Base-by-base conservation (phyloP, 2,329 filamentous ascomycete species). In the Neofusicoccum ribis region DNA sequence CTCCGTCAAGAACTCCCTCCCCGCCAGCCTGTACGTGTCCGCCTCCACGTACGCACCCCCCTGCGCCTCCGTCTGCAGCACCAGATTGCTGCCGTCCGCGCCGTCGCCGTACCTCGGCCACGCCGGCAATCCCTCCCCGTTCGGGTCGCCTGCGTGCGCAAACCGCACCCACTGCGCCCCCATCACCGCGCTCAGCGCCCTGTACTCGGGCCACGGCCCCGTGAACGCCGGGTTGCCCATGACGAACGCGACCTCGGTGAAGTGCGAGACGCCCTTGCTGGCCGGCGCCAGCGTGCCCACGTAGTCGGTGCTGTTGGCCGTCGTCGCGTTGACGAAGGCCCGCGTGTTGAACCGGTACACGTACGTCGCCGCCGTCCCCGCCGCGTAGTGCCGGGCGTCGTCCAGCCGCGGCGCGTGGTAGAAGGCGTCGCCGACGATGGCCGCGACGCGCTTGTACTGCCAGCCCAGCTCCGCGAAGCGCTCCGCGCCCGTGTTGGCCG, bases 1-100 rank as follows among this genome's bases (percentile, higher is more conserved):
- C 66, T 74, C 63, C 1, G 51, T 73, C 62, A 78, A 49, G 65
- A 71, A 76, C 67, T 76, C 61, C 20, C 62, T 50, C 2, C 62
- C 62, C 9, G 27, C 62, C 51, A 64, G 17, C 20, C 62, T 49
- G 41, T 64, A 64, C 31, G 43, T 41, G 39, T 64, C 62, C 44
- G 74, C 69, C 68, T 78, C 76, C 0, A 76, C 73, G 72, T 73
- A 77, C 63, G 67, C 70, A 72, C 74, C 62, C 12, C 62, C 62
- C 46, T 58, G 51, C 14, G 14, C n/a, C 34, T 39, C 51, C 17
- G 62, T 64, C 43, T 64, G 62, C 62, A 64, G 17, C 51, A 64
- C 62, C 51, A 59, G 27, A 41, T 64, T 64, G 34, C 39, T 4
- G 17, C 62, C 62, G 6, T 15, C 49, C 23, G 9, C 23, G 3